Percentiles rank a stretch among this genome's conserved stretches.
phyloP scores from a whole-genome alignment of 1,284 basidiomycete genomes.

The Irpex rosettiformis region DNA sequence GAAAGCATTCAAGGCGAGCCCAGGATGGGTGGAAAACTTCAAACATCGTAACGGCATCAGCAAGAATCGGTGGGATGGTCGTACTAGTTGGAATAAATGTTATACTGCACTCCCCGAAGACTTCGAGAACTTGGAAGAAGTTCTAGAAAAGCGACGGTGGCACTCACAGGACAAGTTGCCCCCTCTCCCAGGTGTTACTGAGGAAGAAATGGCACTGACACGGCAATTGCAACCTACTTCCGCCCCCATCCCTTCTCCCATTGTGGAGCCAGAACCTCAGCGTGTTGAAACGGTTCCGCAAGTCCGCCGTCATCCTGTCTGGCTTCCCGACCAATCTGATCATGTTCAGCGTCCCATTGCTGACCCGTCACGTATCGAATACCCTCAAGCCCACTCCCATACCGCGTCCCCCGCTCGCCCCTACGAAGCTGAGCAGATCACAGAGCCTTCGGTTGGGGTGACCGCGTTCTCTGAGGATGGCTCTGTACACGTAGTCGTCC shows the following conservation, averaged over 20 bases:
- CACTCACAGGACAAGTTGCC: not conserved
- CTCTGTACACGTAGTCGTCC: not conserved
- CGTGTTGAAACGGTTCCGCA: not conserved
- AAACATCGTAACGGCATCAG: slow-evolving; percentile 76
- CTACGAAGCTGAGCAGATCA: not conserved
- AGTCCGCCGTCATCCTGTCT: slow-evolving; percentile 1
- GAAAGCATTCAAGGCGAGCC: slow-evolving; percentile 85
- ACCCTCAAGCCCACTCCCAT: not conserved
- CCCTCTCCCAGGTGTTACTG: not conserved
- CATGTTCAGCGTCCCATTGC: not conserved
- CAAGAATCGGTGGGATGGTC: slow-evolving; percentile 56
- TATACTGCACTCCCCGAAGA: not conserved
- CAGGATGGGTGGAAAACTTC: slow-evolving; percentile 91
- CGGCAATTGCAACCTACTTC: not conserved
- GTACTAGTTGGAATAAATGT: slow-evolving; percentile 20
- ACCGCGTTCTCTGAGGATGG: not conserved
- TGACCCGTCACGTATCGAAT: not conserved
- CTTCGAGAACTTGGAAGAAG: not conserved
- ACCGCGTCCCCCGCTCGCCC: not conserved
- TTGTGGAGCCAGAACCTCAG: not conserved
- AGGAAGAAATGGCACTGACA: not conserved
- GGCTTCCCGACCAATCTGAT: not conserved
- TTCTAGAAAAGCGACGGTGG: not conserved
- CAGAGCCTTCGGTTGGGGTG: not conserved
- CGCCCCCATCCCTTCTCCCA: not conserved